Base-by-base conservation (phyloP, 345 rosid genomes). In the Clausena lansium region DNA sequence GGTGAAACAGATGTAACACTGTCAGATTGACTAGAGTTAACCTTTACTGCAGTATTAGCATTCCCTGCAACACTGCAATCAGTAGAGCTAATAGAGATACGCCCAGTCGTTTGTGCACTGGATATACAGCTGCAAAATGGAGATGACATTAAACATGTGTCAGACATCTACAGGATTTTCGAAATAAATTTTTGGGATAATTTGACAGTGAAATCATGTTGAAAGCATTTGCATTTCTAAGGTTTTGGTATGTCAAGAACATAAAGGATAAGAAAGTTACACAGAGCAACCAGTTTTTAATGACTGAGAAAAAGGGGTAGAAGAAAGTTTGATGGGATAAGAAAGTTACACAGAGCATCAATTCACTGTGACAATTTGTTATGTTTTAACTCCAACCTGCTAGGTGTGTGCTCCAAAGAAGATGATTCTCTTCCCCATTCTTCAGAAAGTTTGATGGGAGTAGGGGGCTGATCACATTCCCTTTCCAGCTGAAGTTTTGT, bases 341-440 rank as follows among this genome's bases (percentile, higher is more conserved):
- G 36, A 61, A 61, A 47, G 30, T 63, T 22, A 6, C 50, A 65
- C 47, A 8, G 20, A 61, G 19, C 20, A 47, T 64, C 6, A 64
- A 64, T n/a, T 50, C 24, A n/a, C 35, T 30, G 20, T 54, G 19
- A 57, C 14, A 25, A 65, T 60, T 70, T 27, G 74, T 52, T n/a
- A 36, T 33, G 45, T 71, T 19, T 69, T 70, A 67, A 32, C 70
- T 57, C 63, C 15, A 80, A 93, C 98, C 98, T 94, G 89, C 64
- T 82, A 32, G 93, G 91, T 5, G 93, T 86, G 62, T 79, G 81
- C 54, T 92, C 94, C 15, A 84, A 82, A 84, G 94, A 85, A 76
- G 66, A 63, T 10, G 87, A 83, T 60, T 68, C 85, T 69, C 69
- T 85, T 68, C 71, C 89, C 81, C 52, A 30, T 41, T 81, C 88